Base-by-base conservation (phyloP, 495 filamentous ascomycete species). In the Xylaria bambusicola region DNA sequence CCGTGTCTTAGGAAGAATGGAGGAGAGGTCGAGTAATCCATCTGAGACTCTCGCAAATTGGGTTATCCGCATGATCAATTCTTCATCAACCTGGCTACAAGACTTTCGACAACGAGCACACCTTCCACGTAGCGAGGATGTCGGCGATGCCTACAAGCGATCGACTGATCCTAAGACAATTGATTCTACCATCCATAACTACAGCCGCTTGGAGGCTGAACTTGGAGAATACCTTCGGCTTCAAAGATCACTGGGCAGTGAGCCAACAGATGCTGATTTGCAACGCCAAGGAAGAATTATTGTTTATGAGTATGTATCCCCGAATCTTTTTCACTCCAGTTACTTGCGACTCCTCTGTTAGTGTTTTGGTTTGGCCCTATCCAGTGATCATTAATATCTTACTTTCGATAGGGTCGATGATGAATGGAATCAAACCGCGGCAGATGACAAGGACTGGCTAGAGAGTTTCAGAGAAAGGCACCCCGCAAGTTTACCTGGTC, bases 351-450 rank as follows among this genome's bases (percentile, higher is more conserved):
- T n/a, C n/a, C n/a, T n/a, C n/a, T n/a, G n/a, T n/a, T n/a, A n/a
- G n/a, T n/a, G n/a, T n/a, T n/a, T n/a, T n/a, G n/a, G n/a, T n/a
- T n/a, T n/a, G n/a, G n/a, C n/a, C n/a, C n/a, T n/a, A n/a, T n/a
- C n/a, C n/a, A n/a, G 13, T 15, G 3, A 15, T 38, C 8, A 3
- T 13, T 38, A 38, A 38, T 38, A 38, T 15, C 13, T 38, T 7
- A 15, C 3, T 15, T 7, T 15, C 36, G 3, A 38, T 38, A 38
- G 36, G 17, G 77, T 69, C 45, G 83, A 87, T 55, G 88, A 90
- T 60, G 77, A 78, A 18, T 91, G 86, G 86, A 89, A 89, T 56
- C 87, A 88, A 68, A 90, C 87, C 0, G 85, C 82, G 20, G 84
- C 87, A 6, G 88, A 91, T 62, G 86, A 91, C 56, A 73, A 75